Conservation (phyloP, 140 eudicot species). For the Stevia rebaudiana region DNA sequence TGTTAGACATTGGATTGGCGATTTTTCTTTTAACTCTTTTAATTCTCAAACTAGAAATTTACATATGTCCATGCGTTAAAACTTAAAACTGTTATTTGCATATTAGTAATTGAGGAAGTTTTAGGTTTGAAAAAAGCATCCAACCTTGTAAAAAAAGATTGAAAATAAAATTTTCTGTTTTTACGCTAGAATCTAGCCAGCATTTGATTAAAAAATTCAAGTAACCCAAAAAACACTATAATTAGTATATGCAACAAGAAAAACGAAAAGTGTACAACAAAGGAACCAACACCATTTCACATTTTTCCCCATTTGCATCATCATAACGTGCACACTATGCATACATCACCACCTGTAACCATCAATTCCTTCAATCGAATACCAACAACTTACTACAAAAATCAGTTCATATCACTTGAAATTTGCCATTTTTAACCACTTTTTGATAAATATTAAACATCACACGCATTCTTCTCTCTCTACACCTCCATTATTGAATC, state of each 20-base stretch:
- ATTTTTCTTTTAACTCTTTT: too few relatives aligned
- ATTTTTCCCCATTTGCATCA: slow-evolving; percentile 21
- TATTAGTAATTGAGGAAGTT: not conserved
- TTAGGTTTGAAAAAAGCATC: not conserved
- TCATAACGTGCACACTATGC: slow-evolving; percentile 20
- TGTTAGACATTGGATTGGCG: too few relatives aligned
- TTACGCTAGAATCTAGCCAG: slow-evolving; percentile 7
- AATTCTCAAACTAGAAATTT: too few relatives aligned
- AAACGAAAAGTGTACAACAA: slow-evolving; percentile 23
- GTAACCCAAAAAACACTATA: slow-evolving; percentile 25
- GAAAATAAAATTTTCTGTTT: not conserved
- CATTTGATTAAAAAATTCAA: slow-evolving; percentile 11
- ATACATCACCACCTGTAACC: slow-evolving; percentile 13
- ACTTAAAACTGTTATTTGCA: not conserved
- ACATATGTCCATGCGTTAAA: not conserved
- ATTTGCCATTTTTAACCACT: slow-evolving; percentile 16
- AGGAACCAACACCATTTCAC: slow-evolving; percentile 25
- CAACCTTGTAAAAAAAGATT: not conserved
- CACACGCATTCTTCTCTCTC: slow-evolving; percentile 14
- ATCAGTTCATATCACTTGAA: slow-evolving; percentile 8
- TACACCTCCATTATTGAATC: slow-evolving; percentile 23
- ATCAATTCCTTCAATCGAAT: slow-evolving; percentile 16
- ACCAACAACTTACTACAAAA: slow-evolving; percentile 9
- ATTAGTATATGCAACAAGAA: slow-evolving; percentile 19
- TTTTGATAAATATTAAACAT: slow-evolving; percentile 8